phyloP scores from a whole-genome alignment of 257 asterid species.

The Cynanchum wilfordii region DNA sequence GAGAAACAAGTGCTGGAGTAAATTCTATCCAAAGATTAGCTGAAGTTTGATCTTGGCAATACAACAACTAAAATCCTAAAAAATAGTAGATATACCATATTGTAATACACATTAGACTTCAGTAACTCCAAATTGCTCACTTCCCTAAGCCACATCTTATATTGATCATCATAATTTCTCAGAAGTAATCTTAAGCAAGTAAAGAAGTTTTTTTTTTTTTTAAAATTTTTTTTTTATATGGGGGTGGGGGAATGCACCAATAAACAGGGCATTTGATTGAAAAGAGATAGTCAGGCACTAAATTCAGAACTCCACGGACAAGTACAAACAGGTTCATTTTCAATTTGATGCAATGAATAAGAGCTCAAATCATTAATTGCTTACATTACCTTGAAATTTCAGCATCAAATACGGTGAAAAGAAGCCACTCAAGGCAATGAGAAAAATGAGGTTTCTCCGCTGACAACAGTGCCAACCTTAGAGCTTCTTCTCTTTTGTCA shows the following conservation, averaged over 20 bases:
- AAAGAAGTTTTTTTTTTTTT: background rate
- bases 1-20: background rate
- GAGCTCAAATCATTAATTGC: background rate
- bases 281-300: background rate
- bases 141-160: background rate
- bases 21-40: background rate
- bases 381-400: constrained; percentile 74
- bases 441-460: constrained; percentile 99
- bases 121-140: background rate
- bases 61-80: background rate
- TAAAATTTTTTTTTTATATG: no score
- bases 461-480: constrained; percentile 81
- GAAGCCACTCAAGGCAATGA: constrained; percentile 98
- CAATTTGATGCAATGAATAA: background rate
- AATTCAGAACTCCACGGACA: background rate
- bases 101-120: background rate
- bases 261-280: background rate
- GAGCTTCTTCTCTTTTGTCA: constrained; percentile 93
- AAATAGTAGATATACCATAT: background rate
- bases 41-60: background rate
- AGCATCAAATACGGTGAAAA: constrained; percentile 97
- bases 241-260: background rate
- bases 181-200: background rate
- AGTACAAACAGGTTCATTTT: background rate
- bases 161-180: background rate